Evolutionary conservation across 768 basidiomycete species (phyloP).

Genomic region (Artomyces pyxidatus): DNA sequence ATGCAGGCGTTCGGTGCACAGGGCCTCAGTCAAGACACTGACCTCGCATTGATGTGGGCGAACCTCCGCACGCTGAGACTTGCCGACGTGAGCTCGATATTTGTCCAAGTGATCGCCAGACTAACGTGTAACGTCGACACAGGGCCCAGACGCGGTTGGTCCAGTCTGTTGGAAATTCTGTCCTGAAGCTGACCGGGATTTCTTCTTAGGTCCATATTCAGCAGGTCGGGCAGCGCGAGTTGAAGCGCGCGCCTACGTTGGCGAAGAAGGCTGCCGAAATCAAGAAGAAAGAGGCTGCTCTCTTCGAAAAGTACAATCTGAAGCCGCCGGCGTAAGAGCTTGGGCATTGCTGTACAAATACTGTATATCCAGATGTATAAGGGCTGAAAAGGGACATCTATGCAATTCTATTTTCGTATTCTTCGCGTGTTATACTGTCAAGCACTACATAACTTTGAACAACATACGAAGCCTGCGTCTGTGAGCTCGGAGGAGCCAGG

Average conservation of each 20-base stretch:
- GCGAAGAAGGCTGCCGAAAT: slow-evolving; percentile 44
- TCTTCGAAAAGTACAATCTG: slow-evolving; percentile 53
- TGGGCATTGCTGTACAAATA: background rate
- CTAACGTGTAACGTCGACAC: slow-evolving; percentile 10
- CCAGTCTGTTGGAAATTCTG: background rate
- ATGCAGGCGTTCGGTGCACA: slow-evolving; percentile 98
- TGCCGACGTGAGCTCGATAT: slow-evolving; percentile 56
- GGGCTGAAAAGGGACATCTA: no score
- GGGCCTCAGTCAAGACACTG: slow-evolving; percentile 85
- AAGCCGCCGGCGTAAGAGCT: slow-evolving; percentile 44
- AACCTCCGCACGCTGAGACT: slow-evolving; percentile 79
- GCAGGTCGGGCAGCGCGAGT: slow-evolving; percentile 86
- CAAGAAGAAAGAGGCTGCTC: slow-evolving; percentile 50
- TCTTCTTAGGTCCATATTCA: slow-evolving; percentile 77
- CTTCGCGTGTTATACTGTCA: no score
- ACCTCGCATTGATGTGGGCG: slow-evolving; percentile 72
- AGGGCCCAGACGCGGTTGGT: slow-evolving; percentile 77
- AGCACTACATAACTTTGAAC: no score
- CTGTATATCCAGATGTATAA: no score
- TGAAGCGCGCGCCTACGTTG: slow-evolving; percentile 66
- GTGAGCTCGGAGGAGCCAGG: no score
- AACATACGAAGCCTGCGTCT: no score
- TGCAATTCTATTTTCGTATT: no score
- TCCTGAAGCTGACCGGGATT: slow-evolving; percentile 1
- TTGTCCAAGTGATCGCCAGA: background rate